Evolutionary conservation across 805 yeast species (phyloP).

Genomic region (Clavispora vitiphila): DNA sequence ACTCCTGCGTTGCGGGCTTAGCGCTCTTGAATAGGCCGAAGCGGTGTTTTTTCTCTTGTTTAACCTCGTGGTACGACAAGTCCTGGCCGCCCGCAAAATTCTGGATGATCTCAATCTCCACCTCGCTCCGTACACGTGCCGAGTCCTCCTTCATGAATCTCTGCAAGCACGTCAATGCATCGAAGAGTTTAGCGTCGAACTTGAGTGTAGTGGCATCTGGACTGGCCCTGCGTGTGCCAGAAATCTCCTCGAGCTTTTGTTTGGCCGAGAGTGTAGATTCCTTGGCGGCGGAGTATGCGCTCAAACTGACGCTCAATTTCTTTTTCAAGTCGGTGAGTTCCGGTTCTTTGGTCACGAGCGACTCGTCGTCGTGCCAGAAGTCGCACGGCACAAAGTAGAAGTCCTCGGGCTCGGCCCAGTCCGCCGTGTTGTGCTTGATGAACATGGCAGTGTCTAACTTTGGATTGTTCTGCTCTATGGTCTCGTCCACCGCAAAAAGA

Average conservation of each 20-base stretch:
- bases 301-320: constrained; percentile 38
- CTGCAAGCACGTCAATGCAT: constrained; percentile 50
- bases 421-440: constrained; percentile 71
- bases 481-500: constrained; percentile 46
- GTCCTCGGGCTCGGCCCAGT: constrained; percentile 85
- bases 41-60: constrained; percentile 50
- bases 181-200: constrained; percentile 50
- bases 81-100: constrained; percentile 76
- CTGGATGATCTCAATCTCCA: constrained; percentile 85
- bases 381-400: constrained; percentile 82
- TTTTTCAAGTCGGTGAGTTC: constrained; percentile 55
- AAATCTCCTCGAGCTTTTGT: constrained; percentile 45
- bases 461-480: constrained; percentile 68
- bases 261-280: constrained; percentile 43
- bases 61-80: constrained; percentile 51
- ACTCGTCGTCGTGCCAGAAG: constrained; percentile 96
- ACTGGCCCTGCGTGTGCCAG: constrained; percentile 27
- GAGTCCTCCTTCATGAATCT: constrained; percentile 72
- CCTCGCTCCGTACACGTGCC: constrained; percentile 68
- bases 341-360: constrained; percentile 52
- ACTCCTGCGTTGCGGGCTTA: neutral
- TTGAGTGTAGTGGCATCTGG: constrained; percentile 39
- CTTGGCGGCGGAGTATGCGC: constrained; percentile 37
- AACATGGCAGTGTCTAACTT: constrained; percentile 82
- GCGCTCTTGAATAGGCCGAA: constrained; percentile 47